These are phyloP conservation scores for Perilla frutescens DNA, from an alignment of 257 asterid genomes.

Conservation along the genomic window DNA sequence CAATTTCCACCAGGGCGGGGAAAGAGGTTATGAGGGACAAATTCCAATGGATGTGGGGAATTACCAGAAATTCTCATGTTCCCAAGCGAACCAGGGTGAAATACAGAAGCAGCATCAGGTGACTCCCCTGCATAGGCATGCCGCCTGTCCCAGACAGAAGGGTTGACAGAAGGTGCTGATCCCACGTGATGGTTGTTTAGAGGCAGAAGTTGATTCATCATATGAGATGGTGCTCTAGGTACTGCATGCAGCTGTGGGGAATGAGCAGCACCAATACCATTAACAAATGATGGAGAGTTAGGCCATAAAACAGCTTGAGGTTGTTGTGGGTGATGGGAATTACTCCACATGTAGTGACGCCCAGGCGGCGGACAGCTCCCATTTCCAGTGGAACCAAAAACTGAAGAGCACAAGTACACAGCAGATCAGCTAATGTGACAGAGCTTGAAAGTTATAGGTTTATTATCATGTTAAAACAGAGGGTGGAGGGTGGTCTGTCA, in stretches of 20 bases:
- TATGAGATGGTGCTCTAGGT: constrained; percentile 73
- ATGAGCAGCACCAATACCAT: constrained; percentile 66
- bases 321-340: constrained; percentile 71
- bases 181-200: constrained; percentile 83
- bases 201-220: constrained; percentile 68
- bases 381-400: constrained; percentile 73
- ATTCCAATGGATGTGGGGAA: constrained; percentile 85
- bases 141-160: constrained; percentile 86
- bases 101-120: constrained; percentile 80
- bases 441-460: constrained; percentile 14
- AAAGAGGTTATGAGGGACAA: constrained; percentile 70
- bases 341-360: constrained; percentile 84
- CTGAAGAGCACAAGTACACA: constrained; percentile 49
- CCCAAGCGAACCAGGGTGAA: constrained; percentile 95
- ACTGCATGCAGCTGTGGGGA: constrained; percentile 81
- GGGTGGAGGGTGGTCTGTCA: neutral
- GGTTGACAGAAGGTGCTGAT: constrained; percentile 92
- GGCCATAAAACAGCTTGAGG: constrained; percentile 82
- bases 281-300: constrained; percentile 76
- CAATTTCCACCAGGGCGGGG: constrained; percentile 71
- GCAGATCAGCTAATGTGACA: constrained; percentile 30
- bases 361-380: constrained; percentile 92
- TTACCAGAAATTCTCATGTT: constrained; percentile 79
- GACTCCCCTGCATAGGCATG: constrained; percentile 79
- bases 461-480: neutral